Percentiles rank a stretch among this genome's conserved stretches.
These are phyloP conservation scores for Cenchrus purpureus DNA, from an alignment of 176 grass and related monocot genomes.

Conservation along the genomic window DNA sequence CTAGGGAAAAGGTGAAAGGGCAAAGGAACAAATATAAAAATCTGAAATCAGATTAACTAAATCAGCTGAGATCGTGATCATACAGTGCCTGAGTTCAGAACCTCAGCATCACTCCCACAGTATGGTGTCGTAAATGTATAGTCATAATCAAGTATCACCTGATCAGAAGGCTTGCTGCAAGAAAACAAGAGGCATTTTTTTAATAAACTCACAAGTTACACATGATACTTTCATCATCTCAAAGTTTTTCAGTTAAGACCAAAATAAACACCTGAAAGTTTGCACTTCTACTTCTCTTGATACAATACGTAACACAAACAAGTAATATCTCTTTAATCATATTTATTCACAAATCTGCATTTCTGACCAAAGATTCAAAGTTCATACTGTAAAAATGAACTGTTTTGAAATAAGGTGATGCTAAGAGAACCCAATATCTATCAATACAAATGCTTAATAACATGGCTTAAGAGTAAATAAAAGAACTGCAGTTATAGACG, in stretches of 20 bases:
- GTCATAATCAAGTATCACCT: constrained; percentile 96
- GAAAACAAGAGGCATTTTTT: constrained; percentile 5
- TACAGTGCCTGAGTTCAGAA: constrained; percentile 40
- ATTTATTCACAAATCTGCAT: neutral
- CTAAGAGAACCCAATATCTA: neutral
- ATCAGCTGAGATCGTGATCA: constrained; percentile 14
- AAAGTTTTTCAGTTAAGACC: constrained; percentile 9
- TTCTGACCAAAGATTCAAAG: neutral
- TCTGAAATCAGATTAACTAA: neutral
- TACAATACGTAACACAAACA: neutral
- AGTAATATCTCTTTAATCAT: neutral
- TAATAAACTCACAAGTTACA: neutral
- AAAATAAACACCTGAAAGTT: neutral
- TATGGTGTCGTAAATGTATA: constrained; percentile 96
- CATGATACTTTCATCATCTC: neutral
- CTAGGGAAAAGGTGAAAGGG: neutral
- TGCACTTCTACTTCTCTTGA: neutral
- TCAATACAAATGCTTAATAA: constrained; percentile 14
- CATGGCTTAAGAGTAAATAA: constrained; percentile 7
- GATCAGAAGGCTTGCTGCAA: constrained; percentile 88
- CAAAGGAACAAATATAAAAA: neutral
- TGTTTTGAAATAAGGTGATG: constrained; percentile 25
- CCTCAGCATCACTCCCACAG: constrained; percentile 63
- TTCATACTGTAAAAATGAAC: neutral
- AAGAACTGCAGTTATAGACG: neutral